Evolutionary conservation across 306 rosid species (phyloP).

Genomic region (Vicia sativa): DNA sequence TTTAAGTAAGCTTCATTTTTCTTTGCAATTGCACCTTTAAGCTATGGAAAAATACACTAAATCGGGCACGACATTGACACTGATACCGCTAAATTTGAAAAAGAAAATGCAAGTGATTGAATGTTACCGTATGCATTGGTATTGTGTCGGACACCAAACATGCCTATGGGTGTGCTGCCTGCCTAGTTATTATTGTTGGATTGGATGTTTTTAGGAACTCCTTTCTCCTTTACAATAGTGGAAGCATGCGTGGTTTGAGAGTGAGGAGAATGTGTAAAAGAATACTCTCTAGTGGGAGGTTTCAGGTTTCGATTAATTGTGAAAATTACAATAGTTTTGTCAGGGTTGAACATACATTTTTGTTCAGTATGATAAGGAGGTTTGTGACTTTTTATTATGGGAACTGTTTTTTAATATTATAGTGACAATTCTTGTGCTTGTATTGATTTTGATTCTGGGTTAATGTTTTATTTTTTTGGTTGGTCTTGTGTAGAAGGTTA

Average conservation of each 20-base stretch:
- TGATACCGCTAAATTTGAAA: background rate
- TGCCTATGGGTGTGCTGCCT: background rate
- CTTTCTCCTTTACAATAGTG: background rate
- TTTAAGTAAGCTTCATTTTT: slow-evolving; percentile 55
- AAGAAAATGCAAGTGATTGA: background rate
- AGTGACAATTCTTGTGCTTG: background rate
- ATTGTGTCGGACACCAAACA: background rate
- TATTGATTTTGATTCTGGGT: background rate
- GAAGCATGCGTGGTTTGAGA: background rate
- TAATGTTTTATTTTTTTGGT: slow-evolving; percentile 13
- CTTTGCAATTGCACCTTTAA: background rate
- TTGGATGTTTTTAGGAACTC: slow-evolving; percentile 3
- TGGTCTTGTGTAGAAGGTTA: slow-evolving; percentile 68
- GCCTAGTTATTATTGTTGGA: background rate
- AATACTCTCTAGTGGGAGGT: background rate
- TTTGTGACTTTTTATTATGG: background rate
- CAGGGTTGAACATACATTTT: background rate
- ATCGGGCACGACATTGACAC: background rate
- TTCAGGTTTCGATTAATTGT: background rate
- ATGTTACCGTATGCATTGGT: background rate
- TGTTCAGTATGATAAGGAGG: background rate
- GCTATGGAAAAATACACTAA: too few relatives aligned
- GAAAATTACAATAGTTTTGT: background rate
- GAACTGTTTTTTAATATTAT: background rate
- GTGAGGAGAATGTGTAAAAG: background rate